These are phyloP conservation scores for Cantharellus anzutake DNA, from an alignment of 768 basidiomycete species.

Conservation along the genomic window DNA sequence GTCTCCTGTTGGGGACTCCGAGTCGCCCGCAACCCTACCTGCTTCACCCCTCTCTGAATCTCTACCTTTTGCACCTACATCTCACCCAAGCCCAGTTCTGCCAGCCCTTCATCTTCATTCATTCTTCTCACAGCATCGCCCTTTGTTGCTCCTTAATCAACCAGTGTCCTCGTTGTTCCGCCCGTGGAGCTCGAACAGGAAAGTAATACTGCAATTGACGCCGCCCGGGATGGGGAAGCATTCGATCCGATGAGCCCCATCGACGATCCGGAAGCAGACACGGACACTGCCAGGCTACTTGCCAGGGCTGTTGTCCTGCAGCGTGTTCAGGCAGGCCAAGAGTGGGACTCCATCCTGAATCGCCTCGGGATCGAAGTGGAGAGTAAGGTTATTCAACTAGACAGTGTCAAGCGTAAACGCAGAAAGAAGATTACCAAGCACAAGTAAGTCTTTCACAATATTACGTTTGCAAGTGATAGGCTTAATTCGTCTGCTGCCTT, in stretches of 20 bases:
- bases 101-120: conserved; percentile 58
- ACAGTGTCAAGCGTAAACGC: conserved; percentile 69
- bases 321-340: conserved; percentile 36
- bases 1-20: neutral
- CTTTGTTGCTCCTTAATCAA: conserved; percentile 48
- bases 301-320: conserved; percentile 52
- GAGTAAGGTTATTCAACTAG: conserved; percentile 40
- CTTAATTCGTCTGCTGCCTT: neutral
- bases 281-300: conserved; percentile 64
- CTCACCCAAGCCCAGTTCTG: conserved; percentile 33
- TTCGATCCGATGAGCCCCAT: conserved; percentile 6
- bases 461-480: neutral
- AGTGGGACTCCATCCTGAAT: conserved; percentile 52
- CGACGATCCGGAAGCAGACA: conserved; percentile 41
- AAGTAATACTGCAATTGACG: neutral
- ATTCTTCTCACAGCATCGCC: conserved; percentile 69
- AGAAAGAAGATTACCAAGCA: conserved; percentile 96
- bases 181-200: neutral
- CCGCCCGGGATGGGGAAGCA: conserved; percentile 8
- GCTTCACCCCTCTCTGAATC: conserved; percentile 1
- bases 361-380: conserved; percentile 41
- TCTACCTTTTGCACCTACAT: conserved; percentile 2
- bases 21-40: neutral
- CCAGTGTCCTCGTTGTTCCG: conserved; percentile 19
- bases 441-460: conserved; percentile 37